Evolutionary conservation across 768 basidiomycete species (phyloP).

Genomic region (Tulasnella sp.): DNA sequence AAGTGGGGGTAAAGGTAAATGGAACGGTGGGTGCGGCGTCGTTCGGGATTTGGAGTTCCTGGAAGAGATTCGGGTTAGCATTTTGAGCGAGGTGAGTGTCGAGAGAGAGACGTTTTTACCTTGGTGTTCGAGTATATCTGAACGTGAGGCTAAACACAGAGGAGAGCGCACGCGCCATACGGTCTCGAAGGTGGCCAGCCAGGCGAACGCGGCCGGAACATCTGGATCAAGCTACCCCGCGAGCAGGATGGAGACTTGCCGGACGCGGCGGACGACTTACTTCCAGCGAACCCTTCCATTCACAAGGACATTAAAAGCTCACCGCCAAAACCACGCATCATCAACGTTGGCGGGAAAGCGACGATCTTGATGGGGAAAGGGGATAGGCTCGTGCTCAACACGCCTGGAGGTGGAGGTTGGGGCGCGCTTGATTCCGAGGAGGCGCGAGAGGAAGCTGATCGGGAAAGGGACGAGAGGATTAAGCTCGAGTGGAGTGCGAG

Average conservation of each 20-base stretch:
- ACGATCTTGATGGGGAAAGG: conserved; percentile 86
- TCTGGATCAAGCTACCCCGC: conserved; percentile 57
- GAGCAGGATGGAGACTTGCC: conserved; percentile 51
- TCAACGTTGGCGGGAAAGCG: conserved; percentile 88
- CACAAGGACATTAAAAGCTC: neutral
- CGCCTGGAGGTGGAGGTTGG: conserved; percentile 90
- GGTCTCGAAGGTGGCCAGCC: conserved; percentile 76
- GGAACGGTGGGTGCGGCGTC: conserved; percentile 79
- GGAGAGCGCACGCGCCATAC: conserved; percentile 81
- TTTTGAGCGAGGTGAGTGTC: conserved; percentile 78
- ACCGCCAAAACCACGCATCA: conserved; percentile 44
- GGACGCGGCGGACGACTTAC: conserved; percentile 35
- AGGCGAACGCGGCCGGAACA: conserved; percentile 70
- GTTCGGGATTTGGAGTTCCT: conserved; percentile 78
- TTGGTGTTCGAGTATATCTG: no score
- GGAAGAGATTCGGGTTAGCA: conserved; percentile 79
- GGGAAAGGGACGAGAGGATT: conserved; percentile 20
- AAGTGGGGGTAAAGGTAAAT: conserved; percentile 68
- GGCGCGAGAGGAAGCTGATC: conserved; percentile 28
- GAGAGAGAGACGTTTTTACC: no score
- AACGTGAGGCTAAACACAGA: no score
- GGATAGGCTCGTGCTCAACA: conserved; percentile 74
- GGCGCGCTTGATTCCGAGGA: conserved; percentile 41
- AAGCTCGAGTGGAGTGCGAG: conserved; percentile 19
- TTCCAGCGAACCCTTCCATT: neutral